Base-by-base conservation (phyloP, 2,329 filamentous ascomycete genomes). In the Phoma sp. region DNA sequence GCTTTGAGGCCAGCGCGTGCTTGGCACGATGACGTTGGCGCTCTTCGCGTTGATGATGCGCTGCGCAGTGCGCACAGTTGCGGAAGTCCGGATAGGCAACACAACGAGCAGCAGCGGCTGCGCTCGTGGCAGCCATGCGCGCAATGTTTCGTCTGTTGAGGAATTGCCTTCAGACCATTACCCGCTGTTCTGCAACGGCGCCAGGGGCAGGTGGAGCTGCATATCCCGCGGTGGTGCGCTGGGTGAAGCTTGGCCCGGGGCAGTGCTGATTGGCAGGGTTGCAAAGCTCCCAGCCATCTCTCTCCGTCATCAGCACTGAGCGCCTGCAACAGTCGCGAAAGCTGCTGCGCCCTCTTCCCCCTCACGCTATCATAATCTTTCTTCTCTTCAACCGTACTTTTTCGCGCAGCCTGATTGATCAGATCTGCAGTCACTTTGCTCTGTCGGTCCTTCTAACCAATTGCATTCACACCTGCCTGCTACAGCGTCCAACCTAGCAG, bases 131-230 rank as follows among this genome's bases (percentile, higher is more conserved):
- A 26, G 34, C 45, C 38, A 25, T 18, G 28, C 28, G 40, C 51
- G 43, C 51, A 42, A 43, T 43, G 33, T 43, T 42, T 42, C 39
- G 12, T 20, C 7, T 49, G 39, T 30, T 36, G 51, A 33, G 39
- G 17, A 12, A 17, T 6, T 21, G 37, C 18, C n/a, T 36, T 36
- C 39, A 49, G 7, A 40, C 37, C 20, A 38, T 17, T 38, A 39
- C 47, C 52, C 52, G 47, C 42, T 50, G 47, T 56, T 50, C 47
- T 56, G 52, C 52, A 50, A 56, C 52, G 52, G 47, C 52, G 52
- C 52, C 52, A 56, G 52, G 52, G 52, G 52, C 47, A 56, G 42
- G 52, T 55, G 52, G 52, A 55, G 52, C 29, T 30, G 28, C 28
- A 30, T 37, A 21, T 50, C 34, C 45, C 45, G 46, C 30, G 45